Evolutionary conservation across 345 rosid genomes (phyloP).

Genomic region (Anacardium occidentale): DNA sequence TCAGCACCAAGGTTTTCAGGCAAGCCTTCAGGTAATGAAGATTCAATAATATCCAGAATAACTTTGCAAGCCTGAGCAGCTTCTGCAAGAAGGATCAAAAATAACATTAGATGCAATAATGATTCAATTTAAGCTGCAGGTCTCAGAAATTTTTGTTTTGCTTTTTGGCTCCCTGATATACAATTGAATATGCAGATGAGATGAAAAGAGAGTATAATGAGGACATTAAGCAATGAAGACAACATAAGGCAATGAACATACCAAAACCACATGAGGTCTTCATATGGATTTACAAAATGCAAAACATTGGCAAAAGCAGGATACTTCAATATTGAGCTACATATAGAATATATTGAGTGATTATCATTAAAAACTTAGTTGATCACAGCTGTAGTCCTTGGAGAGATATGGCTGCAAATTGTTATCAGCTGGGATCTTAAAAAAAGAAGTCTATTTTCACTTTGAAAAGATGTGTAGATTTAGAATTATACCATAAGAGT

Average conservation of each 20-base stretch:
- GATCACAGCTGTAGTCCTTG: not conserved
- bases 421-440: not conserved
- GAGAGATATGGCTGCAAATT: not conserved
- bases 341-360: not conserved
- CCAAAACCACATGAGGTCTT: not conserved
- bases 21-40: conserved; percentile 71
- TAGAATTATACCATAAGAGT: not conserved
- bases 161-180: not conserved
- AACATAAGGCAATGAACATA: not conserved
- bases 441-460: not conserved
- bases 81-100: conserved; percentile 56
- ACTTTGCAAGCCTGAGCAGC: conserved; percentile 85
- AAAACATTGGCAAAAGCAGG: not conserved
- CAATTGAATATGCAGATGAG: not conserved
- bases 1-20: conserved; percentile 68
- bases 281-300: not conserved
- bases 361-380: no score
- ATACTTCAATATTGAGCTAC: not conserved
- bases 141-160: not conserved
- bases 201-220: not conserved
- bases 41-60: conserved; percentile 75
- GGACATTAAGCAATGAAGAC: not conserved
- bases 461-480: not conserved
- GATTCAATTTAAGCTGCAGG: not conserved
- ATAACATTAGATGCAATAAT: conserved; percentile 28